Evolutionary conservation across 176 grass and related monocot genomes (phyloP).

Genomic region (Ananas comosus): DNA sequence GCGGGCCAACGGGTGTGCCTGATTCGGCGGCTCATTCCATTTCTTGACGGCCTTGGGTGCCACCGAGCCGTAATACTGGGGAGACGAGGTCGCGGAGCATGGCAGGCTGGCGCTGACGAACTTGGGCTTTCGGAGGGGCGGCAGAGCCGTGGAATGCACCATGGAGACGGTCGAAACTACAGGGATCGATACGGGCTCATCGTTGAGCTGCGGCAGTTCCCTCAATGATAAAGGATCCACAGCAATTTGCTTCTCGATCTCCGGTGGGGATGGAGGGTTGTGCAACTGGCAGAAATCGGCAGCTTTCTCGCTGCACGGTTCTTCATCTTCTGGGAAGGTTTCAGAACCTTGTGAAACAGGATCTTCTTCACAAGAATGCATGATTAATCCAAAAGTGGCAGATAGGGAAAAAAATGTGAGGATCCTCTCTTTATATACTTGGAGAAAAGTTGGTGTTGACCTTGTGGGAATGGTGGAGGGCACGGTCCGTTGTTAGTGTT

Average conservation of each 20-base stretch:
- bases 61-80: not conserved
- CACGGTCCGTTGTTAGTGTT: constrained; percentile 12
- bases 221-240: not conserved
- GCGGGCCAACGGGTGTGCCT: constrained; percentile 1
- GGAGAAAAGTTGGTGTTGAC: not conserved
- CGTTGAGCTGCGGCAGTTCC: constrained; percentile 41
- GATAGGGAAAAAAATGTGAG: not conserved
- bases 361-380: not conserved
- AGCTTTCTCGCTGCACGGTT: not conserved
- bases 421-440: not conserved
- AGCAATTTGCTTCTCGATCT: not conserved
- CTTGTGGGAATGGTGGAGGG: constrained; percentile 10
- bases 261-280: not conserved
- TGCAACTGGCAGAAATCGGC: not conserved
- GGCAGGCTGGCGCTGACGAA: constrained; percentile 18
- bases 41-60: constrained; percentile 16
- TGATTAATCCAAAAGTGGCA: not conserved
- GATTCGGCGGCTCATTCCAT: constrained; percentile 7
- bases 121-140: not conserved
- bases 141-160: not conserved
- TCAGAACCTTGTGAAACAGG: not conserved
- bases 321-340: not conserved
- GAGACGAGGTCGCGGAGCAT: not conserved
- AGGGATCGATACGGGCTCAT: constrained; percentile 48
- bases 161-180: constrained; percentile 29